These are phyloP conservation scores for Rutstroemia sydowiana DNA, from an alignment of 2,329 filamentous ascomycete species.

Conservation along the genomic window DNA sequence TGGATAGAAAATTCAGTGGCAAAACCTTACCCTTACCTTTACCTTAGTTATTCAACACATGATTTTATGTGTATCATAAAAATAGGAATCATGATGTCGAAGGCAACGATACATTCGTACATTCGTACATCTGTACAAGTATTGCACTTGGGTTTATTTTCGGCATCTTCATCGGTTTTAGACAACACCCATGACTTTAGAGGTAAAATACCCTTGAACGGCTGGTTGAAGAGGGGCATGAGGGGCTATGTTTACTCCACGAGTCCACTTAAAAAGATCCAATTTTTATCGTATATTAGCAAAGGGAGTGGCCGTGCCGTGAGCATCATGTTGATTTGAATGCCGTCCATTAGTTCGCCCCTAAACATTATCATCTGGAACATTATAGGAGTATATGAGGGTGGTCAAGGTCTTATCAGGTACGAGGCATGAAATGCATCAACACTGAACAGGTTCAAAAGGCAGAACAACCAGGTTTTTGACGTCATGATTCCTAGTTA, in stretches of 20 bases:
- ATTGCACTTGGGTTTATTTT: too few species aligned
- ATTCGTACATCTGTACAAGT: too few species aligned
- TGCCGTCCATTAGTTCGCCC: slow-evolving; percentile 1
- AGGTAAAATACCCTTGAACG: neutral
- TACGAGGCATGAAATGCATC: neutral
- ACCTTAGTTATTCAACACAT: too few species aligned
- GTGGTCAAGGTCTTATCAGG: neutral
- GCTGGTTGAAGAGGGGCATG: neutral
- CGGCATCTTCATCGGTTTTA: neutral
- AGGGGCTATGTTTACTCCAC: slow-evolving; percentile 3
- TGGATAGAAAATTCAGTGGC: too few species aligned
- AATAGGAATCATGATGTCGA: too few species aligned
- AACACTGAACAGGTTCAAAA: neutral
- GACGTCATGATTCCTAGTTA: slow-evolving; percentile 3
- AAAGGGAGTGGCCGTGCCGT: slow-evolving; percentile 2
- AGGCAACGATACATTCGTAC: too few species aligned
- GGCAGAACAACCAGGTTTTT: neutral
- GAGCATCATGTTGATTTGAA: neutral
- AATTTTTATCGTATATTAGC: neutral
- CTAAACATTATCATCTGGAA: slow-evolving; percentile 1
- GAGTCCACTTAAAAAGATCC: too few species aligned
- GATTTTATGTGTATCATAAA: too few species aligned
- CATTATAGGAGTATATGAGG: too few species aligned
- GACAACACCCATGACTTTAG: too few species aligned
- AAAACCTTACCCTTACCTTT: too few species aligned